Evolutionary conservation across 495 filamentous ascomycete species (phyloP), one percentile per base, ranked within the genome.

Genomic region (Hypoxylon trugodes): DNA sequence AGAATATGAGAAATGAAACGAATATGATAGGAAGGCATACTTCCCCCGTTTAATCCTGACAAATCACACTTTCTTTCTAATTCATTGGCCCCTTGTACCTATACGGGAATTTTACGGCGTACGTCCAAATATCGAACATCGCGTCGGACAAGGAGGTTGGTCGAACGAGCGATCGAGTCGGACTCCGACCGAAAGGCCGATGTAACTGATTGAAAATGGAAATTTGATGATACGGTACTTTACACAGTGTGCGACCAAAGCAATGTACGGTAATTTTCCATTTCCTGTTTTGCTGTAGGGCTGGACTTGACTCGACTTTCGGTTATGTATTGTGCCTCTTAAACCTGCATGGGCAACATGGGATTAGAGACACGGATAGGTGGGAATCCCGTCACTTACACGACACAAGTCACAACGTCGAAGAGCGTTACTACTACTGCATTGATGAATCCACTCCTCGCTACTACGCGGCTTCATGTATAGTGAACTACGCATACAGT

Each of bases 211-310:
- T 22, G 18, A 41, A 41, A 41, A 41, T 16, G 35, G 2, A n/a
- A n/a, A 38, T 16, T 16, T 25, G 32, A 28, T 37, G 24, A 33
- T 18, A 16, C 16, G 19, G 6, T 13, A 13, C n/a, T 24, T 38
- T 52, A 47, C 13, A 46, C 32, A 13, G 33, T 30, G 18, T 55
- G 28, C 16, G 19, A 32, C 12, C 50, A 10, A 19, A n/a, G 18
- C 21, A 30, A 52, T 37, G 35, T 15, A 57, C 41, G 4, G 30
- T 26, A 19, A 22, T 58, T 33, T 42, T 7, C 33, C 32, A 47
- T 59, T 49, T 21, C 35, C 32, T n/a, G n/a, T n/a, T n/a, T n/a
- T n/a, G n/a, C 45, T 25, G 35, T 60, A 60, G 52, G 57, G 57
- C 57, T 60, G 33, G 28, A 33, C 38, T 42, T 21, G 37, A 28